phyloP scores from a whole-genome alignment of 148 eudicot species.

The Rhododendron ferrugineum region DNA sequence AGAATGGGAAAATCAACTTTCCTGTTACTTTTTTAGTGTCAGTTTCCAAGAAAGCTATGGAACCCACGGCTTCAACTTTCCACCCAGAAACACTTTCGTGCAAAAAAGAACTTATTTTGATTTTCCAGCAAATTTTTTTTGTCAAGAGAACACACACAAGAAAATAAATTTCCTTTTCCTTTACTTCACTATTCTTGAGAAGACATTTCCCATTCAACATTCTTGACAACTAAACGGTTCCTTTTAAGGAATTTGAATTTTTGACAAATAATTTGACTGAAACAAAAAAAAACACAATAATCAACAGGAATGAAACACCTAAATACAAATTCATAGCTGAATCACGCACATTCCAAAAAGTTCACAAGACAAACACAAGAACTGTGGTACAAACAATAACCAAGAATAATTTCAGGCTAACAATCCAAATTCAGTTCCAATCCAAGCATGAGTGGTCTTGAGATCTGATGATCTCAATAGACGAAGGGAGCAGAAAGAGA shows the following conservation, averaged over 20 bases:
- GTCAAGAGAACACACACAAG: no score
- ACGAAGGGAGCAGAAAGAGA: neutral
- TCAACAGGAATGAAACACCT: neutral
- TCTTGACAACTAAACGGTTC: neutral
- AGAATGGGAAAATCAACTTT: no score
- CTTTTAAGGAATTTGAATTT: neutral
- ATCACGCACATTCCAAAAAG: neutral
- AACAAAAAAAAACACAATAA: neutral
- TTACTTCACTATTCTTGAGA: no score
- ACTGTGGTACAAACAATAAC: no score
- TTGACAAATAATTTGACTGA: neutral
- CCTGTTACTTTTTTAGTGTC: no score
- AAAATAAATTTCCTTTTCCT: no score
- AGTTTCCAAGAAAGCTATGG: no score
- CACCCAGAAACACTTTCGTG: no score
- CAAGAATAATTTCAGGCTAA: neutral
- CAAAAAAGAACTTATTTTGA: no score
- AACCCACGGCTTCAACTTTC: no score
- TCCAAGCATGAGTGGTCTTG: neutral
- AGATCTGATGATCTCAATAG: neutral
- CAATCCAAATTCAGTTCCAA: neutral
- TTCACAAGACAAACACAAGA: no score
- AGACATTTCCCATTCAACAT: neutral
- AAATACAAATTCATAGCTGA: neutral
- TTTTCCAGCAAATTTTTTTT: no score